Percentiles rank a stretch among this genome's conserved stretches.
phyloP scores from a whole-genome alignment of 2,329 filamentous ascomycete genomes.

The Colletotrichum magnum region DNA sequence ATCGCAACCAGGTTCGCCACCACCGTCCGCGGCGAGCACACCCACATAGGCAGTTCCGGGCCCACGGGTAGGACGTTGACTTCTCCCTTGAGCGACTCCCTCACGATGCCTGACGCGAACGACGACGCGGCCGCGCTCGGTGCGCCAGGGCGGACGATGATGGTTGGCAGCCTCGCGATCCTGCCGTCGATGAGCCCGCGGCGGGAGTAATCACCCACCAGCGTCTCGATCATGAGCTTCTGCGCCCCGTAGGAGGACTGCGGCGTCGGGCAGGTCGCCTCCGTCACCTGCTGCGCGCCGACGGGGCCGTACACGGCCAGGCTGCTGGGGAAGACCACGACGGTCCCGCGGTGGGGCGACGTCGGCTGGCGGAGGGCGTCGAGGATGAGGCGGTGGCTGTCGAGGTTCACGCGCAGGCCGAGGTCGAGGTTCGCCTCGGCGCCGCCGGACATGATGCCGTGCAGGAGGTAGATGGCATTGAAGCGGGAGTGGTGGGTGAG shows the following conservation, averaged over 20 bases:
- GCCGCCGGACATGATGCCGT: conserved; percentile 75
- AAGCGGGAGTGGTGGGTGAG: conserved; percentile 48
- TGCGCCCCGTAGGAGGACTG: conserved; percentile 72
- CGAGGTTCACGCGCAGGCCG: conserved; percentile 70
- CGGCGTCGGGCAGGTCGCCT: conserved; percentile 63
- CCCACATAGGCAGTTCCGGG: conserved; percentile 59
- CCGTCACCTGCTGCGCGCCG: conserved; percentile 52
- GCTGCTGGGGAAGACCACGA: conserved; percentile 71
- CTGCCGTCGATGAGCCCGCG: conserved; percentile 70
- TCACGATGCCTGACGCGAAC: conserved; percentile 73
- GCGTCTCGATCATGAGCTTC: conserved; percentile 73
- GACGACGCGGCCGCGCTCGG: conserved; percentile 73
- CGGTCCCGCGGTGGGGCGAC: conserved; percentile 58
- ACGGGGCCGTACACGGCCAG: conserved; percentile 71
- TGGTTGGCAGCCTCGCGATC: conserved; percentile 70
- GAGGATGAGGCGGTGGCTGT: conserved; percentile 67
- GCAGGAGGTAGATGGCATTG: conserved; percentile 69
- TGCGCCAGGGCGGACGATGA: conserved; percentile 71
- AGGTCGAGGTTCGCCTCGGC: conserved; percentile 71
- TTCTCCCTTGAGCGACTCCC: conserved; percentile 68
- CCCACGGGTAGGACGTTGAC: conserved; percentile 60
- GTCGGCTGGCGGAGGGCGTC: conserved; percentile 60
- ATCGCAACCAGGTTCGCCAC: conserved; percentile 61
- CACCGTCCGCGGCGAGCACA: conserved; percentile 62
- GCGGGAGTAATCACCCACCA: conserved; percentile 67